A percentile compares a stretch with the other conserved stretches of the same genome.
Evolutionary conservation across 2,329 filamentous ascomycete species (phyloP).

Genomic region (Stachybotrys elegans): DNA sequence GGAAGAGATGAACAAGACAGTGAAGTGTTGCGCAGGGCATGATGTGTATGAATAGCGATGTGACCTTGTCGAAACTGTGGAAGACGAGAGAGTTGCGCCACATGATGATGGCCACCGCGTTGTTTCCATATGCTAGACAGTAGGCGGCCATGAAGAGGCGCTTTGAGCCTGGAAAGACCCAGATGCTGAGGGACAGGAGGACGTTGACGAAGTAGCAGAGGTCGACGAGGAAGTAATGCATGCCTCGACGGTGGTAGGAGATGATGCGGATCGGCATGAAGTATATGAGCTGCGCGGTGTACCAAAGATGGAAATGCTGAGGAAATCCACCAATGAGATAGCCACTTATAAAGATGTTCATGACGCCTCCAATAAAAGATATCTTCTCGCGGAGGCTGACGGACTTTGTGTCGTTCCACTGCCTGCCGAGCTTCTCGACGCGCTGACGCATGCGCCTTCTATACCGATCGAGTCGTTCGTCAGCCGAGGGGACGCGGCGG

Average conservation of each 20-base stretch:
- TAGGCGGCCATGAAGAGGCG: conserved; percentile 88
- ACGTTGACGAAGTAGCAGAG: conserved; percentile 98
- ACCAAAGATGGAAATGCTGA: conserved; percentile 88
- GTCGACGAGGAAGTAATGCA: conserved; percentile 95
- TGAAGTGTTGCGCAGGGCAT: conserved; percentile 96
- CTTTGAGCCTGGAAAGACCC: conserved; percentile 87
- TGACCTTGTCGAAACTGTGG: conserved; percentile 97
- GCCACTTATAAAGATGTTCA: conserved; percentile 96
- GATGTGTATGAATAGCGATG: conserved; percentile 97
- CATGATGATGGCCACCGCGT: conserved; percentile 96
- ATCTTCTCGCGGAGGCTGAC: conserved; percentile 91
- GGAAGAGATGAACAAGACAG: conserved; percentile 80
- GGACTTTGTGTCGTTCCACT: conserved; percentile 84
- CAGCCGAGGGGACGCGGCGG: conserved; percentile 75
- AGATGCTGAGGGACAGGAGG: conserved; percentile 74
- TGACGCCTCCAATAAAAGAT: conserved; percentile 90
- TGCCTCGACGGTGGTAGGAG: conserved; percentile 84
- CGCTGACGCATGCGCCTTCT: conserved; percentile 78
- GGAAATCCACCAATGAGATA: conserved; percentile 86
- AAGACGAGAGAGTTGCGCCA: conserved; percentile 99
- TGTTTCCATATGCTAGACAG: conserved; percentile 92
- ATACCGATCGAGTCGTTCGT: conserved; percentile 91
- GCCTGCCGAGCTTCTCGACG: conserved; percentile 79
- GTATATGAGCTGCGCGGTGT: conserved; percentile 79
- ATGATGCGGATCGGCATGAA: conserved; percentile 97